Evolutionary conservation across 495 filamentous ascomycete species (phyloP), one percentile per base, ranked within the genome.

Genomic region (Diplogelasinospora grovesii): DNA sequence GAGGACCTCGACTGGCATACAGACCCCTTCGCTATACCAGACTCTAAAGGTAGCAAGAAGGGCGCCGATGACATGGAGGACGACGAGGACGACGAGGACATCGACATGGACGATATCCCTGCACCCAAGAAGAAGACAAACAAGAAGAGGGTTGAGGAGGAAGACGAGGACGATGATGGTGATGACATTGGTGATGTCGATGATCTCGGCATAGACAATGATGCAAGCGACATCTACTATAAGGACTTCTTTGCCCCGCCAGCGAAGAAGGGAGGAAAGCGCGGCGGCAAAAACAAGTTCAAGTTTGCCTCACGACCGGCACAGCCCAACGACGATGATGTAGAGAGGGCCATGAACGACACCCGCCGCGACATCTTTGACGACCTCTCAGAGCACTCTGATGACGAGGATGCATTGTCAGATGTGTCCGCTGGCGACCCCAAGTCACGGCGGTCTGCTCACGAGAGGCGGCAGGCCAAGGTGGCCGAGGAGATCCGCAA

Each of bases 311-410:
- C n/a, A n/a, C 15, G 48, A 39, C 41, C 44, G 2, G 11, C 52
- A 20, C 48, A 64, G 36, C 60, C 57, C 10, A 67, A 68, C n/a
- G 71, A 78, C 13, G 71, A 68, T 22, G 81, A 89, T 40, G 63
- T 96, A 13, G 73, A 94, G 49, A 80, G 86, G 28, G 87, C 89
- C n/a, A 93, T 97, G 66, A 83, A 79, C 16, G 81, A 88, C 48
- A 89, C 93, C 22, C 85, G 85, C 15, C 85, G 89, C 31, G 92
- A 97, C 59, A 68, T 98, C 16, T 96, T 97, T 44, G 87, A 95
- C 20, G 89, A 95, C 45, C 74, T 82, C 20, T 71, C 69, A 6
- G 79, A 82, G 36, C 64, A 63, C 3, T 73, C 71, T 14, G 75
- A 71, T 28, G 69, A 65, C 6, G 70, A 72, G 45, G 64, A 81